A percentile compares a stretch with the other conserved stretches of the same genome.
These are phyloP conservation scores for Chalciporus piperatoides DNA, from an alignment of 1,284 basidiomycete genomes.

Conservation along the genomic window DNA sequence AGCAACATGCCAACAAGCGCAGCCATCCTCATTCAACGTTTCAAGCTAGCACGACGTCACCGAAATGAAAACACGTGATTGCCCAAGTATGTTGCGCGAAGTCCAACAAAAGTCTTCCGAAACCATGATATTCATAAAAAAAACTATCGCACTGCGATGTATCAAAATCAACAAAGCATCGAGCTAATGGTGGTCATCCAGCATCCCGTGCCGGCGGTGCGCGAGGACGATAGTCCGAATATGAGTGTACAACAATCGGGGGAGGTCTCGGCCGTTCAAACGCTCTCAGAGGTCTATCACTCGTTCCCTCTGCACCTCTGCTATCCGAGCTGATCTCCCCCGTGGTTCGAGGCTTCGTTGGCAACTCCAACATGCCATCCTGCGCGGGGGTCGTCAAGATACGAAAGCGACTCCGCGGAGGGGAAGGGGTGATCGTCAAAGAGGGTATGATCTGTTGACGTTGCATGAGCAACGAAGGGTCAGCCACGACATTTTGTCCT, in stretches of 20 bases:
- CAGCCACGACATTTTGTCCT: conserved; percentile 2
- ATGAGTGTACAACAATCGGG: conserved; percentile 30
- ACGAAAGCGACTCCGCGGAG: neutral
- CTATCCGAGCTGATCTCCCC: conserved; percentile 34
- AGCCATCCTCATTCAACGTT: too few relatives aligned
- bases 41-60: neutral
- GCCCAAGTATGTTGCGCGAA: too few relatives aligned
- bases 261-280: conserved; percentile 46
- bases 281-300: conserved; percentile 31
- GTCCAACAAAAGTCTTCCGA: too few relatives aligned
- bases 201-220: conserved; percentile 17
- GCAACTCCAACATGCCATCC: conserved; percentile 20
- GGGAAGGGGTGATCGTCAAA: conserved; percentile 1
- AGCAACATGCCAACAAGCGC: too few relatives aligned
- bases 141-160: conserved; percentile 7
- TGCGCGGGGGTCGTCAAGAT: neutral
- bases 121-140: neutral
- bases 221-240: conserved; percentile 7
- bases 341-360: conserved; percentile 28
- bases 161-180: neutral
- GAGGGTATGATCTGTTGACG: conserved; percentile 4
- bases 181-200: conserved; percentile 18
- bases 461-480: neutral
- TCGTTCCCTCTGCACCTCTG: conserved; percentile 24
- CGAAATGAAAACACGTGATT: conserved; percentile 21